These are phyloP conservation scores for Cladosporium sp. DNA, from an alignment of 2,329 filamentous ascomycete species.

Conservation along the genomic window DNA sequence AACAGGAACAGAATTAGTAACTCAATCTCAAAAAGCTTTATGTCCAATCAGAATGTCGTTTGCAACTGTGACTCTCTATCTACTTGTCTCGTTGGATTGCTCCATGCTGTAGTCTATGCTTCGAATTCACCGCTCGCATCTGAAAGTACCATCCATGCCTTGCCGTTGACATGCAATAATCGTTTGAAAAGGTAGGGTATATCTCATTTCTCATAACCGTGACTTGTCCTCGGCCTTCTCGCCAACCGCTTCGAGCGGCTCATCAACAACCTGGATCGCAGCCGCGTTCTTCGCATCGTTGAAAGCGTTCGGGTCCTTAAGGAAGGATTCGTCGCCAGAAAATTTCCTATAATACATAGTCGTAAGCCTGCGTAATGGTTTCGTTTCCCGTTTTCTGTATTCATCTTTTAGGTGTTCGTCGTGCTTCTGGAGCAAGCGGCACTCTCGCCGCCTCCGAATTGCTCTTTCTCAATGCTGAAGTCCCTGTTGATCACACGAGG, in stretches of 20 bases:
- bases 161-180: not conserved
- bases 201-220: conserved; percentile 5
- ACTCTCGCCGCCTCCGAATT: conserved; percentile 1
- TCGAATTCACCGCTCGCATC: not conserved
- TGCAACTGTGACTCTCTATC: not conserved
- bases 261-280: conserved; percentile 1
- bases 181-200: conserved; percentile 6
- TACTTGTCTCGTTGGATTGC: not conserved
- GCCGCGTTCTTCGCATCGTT: conserved; percentile 29
- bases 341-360: conserved; percentile 43
- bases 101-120: not conserved
- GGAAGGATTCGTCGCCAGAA: conserved; percentile 56
- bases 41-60: conserved; percentile 7
- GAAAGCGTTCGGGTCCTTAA: conserved; percentile 36
- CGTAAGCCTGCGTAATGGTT: conserved; percentile 11
- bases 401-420: not conserved
- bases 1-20: conserved; percentile 12
- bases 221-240: conserved; percentile 10
- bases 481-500: conserved; percentile 22
- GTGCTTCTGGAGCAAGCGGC: not conserved
- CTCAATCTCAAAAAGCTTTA: conserved; percentile 9
- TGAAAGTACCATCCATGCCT: not conserved
- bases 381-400: not conserved
- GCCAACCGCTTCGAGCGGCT: not conserved
- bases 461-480: conserved; percentile 28